Evolutionary conservation across 2,329 filamentous ascomycete genomes (phyloP).

Genomic region (Penicillium sp.): DNA sequence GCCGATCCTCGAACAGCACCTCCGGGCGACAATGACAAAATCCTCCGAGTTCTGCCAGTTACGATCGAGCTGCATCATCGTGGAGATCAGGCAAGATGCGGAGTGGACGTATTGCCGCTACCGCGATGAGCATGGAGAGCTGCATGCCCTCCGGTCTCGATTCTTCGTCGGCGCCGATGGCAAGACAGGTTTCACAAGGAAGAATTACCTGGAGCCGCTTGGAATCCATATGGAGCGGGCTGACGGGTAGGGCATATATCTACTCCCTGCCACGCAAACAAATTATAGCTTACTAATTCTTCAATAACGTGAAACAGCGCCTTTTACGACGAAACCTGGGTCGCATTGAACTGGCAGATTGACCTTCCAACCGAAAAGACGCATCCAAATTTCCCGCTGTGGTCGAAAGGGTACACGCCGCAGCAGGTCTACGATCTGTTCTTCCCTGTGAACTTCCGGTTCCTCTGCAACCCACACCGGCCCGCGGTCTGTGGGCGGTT

Average conservation of each 20-base stretch:
- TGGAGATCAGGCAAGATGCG: constrained; percentile 21
- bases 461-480: constrained; percentile 49
- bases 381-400: constrained; percentile 56
- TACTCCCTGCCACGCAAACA: too few relatives aligned
- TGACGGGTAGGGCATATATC: constrained; percentile 21
- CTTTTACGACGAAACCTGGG: constrained; percentile 46
- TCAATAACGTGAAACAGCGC: constrained; percentile 12
- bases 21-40: constrained; percentile 23
- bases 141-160: constrained; percentile 25
- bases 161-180: constrained; percentile 55
- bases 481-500: constrained; percentile 54
- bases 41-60: constrained; percentile 19
- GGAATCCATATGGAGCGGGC: constrained; percentile 45
- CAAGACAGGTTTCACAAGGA: constrained; percentile 53
- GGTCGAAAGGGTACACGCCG: constrained; percentile 52
- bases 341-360: constrained; percentile 55
- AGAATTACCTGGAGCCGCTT: constrained; percentile 51
- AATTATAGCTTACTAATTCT: not conserved
- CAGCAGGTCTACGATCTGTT: constrained; percentile 55
- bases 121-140: constrained; percentile 23
- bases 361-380: constrained; percentile 49
- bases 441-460: constrained; percentile 53
- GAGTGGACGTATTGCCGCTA: constrained; percentile 26
- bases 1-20: constrained; percentile 33
- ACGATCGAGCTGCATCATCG: constrained; percentile 25